These are phyloP conservation scores for Penicillium sp. DNA, from an alignment of 2,329 filamentous ascomycete species.

Conservation along the genomic window DNA sequence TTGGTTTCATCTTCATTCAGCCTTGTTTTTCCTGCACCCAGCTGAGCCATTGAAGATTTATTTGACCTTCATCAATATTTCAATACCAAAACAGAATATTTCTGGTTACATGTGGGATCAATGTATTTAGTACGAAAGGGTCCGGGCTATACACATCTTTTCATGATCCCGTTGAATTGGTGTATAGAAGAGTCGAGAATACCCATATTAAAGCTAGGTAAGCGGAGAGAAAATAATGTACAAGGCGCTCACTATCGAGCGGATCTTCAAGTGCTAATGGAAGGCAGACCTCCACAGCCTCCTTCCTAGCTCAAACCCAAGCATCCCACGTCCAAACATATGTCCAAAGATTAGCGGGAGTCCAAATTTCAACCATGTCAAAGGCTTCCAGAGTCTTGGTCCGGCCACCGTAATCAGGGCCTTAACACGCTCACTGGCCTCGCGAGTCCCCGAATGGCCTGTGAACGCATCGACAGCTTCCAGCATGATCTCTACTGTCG, in stretches of 20 bases:
- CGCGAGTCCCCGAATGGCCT: slow-evolving; percentile 5
- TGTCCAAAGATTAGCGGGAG: slow-evolving; percentile 23
- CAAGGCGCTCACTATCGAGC: not conserved
- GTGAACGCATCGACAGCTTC: slow-evolving; percentile 37
- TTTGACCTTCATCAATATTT: too few relatives aligned
- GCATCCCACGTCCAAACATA: slow-evolving; percentile 19
- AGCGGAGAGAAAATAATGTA: not conserved
- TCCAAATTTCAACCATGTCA: slow-evolving; percentile 26
- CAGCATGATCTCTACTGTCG: slow-evolving; percentile 40
- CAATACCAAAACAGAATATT: too few relatives aligned
- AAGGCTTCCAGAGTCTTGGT: slow-evolving; percentile 12
- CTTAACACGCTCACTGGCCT: not conserved
- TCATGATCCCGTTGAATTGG: too few relatives aligned
- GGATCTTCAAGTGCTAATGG: not conserved
- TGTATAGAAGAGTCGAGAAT: not conserved
- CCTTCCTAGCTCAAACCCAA: slow-evolving; percentile 20
- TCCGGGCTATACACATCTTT: too few relatives aligned
- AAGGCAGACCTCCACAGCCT: slow-evolving; percentile 12
- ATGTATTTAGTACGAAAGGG: too few relatives aligned
- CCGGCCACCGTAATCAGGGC: slow-evolving; percentile 8
- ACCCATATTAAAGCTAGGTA: not conserved
- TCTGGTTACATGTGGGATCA: too few relatives aligned
- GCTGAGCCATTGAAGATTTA: too few relatives aligned
- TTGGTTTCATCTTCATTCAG: too few relatives aligned
- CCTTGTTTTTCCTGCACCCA: too few relatives aligned